Percentiles rank a stretch among this genome's conserved stretches.
Evolutionary conservation across 768 basidiomycete genomes (phyloP).

Genomic region (Trametes punicea): DNA sequence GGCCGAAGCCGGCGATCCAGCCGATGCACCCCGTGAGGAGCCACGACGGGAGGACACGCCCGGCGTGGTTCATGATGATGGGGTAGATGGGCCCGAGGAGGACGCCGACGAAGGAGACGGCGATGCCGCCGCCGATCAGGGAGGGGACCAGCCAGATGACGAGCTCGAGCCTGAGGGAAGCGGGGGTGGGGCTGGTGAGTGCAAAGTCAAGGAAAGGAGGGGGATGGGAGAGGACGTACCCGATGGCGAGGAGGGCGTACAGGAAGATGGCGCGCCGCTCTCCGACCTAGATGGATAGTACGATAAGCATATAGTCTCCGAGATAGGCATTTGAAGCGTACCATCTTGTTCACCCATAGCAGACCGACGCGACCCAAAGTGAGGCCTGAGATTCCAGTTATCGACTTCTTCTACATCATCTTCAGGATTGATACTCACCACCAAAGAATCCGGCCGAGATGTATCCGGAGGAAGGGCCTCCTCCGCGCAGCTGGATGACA

Average conservation of each 20-base stretch:
- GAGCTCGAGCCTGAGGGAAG: slow-evolving; percentile 44
- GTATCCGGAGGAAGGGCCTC: slow-evolving; percentile 47
- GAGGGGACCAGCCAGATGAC: slow-evolving; percentile 56
- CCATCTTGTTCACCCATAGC: slow-evolving; percentile 47
- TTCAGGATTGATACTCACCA: slow-evolving; percentile 23
- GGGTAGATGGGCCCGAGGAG: slow-evolving; percentile 49
- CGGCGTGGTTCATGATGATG: slow-evolving; percentile 39
- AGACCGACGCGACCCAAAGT: slow-evolving; percentile 52
- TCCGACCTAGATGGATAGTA: slow-evolving; percentile 30
- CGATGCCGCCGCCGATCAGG: slow-evolving; percentile 52
- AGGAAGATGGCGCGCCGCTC: slow-evolving; percentile 36
- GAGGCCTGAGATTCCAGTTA: slow-evolving; percentile 42
- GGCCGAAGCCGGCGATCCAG: slow-evolving; percentile 52
- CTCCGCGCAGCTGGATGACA: slow-evolving; percentile 43
- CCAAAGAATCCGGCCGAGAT: slow-evolving; percentile 51
- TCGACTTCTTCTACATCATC: no score
- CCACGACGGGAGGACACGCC: slow-evolving; percentile 41
- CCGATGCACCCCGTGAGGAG: slow-evolving; percentile 42
- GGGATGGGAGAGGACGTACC: slow-evolving; percentile 24
- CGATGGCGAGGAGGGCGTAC: slow-evolving; percentile 37
- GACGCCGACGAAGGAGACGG: slow-evolving; percentile 52
- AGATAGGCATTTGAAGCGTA: slow-evolving; percentile 10
- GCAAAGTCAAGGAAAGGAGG: not conserved
- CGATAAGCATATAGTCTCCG: not conserved
- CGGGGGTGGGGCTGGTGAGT: slow-evolving; percentile 22